Evolutionary conservation across 768 basidiomycete genomes (phyloP), one percentile per base, ranked within the genome.

Genomic region (Psilocybe subaeruginosa): DNA sequence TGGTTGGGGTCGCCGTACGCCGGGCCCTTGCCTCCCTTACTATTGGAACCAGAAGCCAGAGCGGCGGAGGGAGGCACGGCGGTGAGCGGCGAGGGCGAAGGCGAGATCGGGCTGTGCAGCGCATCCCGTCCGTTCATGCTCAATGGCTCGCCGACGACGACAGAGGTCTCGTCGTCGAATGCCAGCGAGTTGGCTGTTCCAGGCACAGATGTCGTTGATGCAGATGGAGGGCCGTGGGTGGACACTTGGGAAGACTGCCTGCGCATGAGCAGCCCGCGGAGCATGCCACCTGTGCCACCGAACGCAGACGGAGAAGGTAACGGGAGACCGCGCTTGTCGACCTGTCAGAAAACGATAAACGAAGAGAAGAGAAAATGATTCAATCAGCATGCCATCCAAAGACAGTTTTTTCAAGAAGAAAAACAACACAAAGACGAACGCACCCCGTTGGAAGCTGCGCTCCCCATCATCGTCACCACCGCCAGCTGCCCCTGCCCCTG

Each of bases 261-360:
- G 31, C 95, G 88, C 87, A 96, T 93, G 45, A 97, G 82, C 53
- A 97, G 79, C 6, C 93, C 93, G 48, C 91, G 87, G 35, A 97
- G 84, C 87, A 94, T 95, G 2, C 90, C 91, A 3, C 88, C 85
- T 0, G 87, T 83, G 11, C 82, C 79, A 23, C 86, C 78, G 63
- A 92, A 89, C 0, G 89, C 80, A 31, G 88, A 83, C 11, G 87
- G 88, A 6, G 91, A 90, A 3, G 95, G 93, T 7, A 94, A 68
- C 3, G 95, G 95, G 5, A 97, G 74, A 33, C 95, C 95, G 45
- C 94, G 90, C 70, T 87, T 92, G 74, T 97, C 95, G 63, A 93
- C 89, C 94, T 96, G 62, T 48, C 39, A 14, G 16, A 54, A 23
- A 47, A 41, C 35, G 54, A 60, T 61, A 64, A 45, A 35, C 47